These are phyloP conservation scores for Calonectria pteridis DNA, from an alignment of 2,329 filamentous ascomycete species.

Conservation along the genomic window DNA sequence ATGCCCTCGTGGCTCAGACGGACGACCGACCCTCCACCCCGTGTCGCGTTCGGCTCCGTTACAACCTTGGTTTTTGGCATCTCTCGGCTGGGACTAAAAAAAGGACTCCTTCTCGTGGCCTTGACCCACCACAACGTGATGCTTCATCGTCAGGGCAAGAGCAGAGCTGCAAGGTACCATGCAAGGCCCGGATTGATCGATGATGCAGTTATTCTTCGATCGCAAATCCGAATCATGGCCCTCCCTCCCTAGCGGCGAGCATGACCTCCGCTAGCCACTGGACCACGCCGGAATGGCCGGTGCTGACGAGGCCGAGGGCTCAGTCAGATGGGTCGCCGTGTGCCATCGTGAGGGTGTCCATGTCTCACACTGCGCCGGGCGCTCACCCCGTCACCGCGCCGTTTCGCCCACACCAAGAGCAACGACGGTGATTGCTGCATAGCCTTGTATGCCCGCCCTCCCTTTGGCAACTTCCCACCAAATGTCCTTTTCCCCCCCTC, in stretches of 20 bases:
- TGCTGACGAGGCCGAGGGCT: conserved; percentile 35
- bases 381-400: conserved; percentile 33
- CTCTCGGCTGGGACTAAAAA: not conserved
- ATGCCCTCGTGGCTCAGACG: conserved; percentile 38
- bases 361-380: conserved; percentile 43
- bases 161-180: conserved; percentile 45
- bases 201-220: conserved; percentile 44
- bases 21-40: conserved; percentile 31
- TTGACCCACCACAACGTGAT: conserved; percentile 35
- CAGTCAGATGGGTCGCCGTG: conserved; percentile 46
- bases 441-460: conserved; percentile 15
- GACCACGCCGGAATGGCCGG: conserved; percentile 33
- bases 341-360: conserved; percentile 41
- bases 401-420: conserved; percentile 17
- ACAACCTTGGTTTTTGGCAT: not conserved
- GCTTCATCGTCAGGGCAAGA: conserved; percentile 27
- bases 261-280: conserved; percentile 40
- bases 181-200: conserved; percentile 44
- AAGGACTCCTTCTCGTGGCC: conserved; percentile 29
- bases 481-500: no score
- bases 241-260: conserved; percentile 33
- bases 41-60: conserved; percentile 14
- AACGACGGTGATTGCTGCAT: conserved; percentile 9
- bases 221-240: conserved; percentile 45
- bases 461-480: not conserved